Evolutionary conservation across 2,329 filamentous ascomycete genomes (phyloP), one percentile per base, ranked within the genome.

Genomic region (Malbranchea cinnamomea): DNA sequence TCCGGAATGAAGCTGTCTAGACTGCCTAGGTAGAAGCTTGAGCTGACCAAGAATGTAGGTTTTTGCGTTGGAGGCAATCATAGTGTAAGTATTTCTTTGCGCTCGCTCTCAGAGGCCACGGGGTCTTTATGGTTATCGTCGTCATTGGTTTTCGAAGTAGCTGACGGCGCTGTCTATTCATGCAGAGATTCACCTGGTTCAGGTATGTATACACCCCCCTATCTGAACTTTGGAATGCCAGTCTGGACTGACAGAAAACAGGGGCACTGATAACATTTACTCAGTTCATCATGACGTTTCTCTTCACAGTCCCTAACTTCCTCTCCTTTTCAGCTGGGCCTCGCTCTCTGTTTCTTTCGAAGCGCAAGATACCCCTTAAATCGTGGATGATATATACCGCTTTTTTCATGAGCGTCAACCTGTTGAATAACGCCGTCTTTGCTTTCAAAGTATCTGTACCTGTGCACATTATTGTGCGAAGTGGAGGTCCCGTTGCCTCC

Each of bases 351-450:
- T 87, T 81, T 46, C 54, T 95, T 25, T 72, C 71, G 33, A 71
- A 71, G 11, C 84, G 85, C 41, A 74, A 72, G 30, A 82, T 95
- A 3, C 89, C 89, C 0, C 62, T 95, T 32, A 67, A 67, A 27
- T 78, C 82, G 49, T 95, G 89, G 85, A 50, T 81, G 28, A 64
- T 87, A 46, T 94, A 92, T 49, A 93, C 93, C 23, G 62, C 78
- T 3, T 70, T 94, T 43, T 95, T 95, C 57, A 89, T 92, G 52
- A 70, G 71, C 38, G 89, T 98, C 57, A 98, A 95, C 46, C 73
- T 95, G 34, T 60, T 98, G 48, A 98, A 98, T 59, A 98, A 98
- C 47, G 87, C 87, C 63, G 89, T 87, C 5, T 98, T 98, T 54
- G 85, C 83, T 38, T 98, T 94, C 59, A 76, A 84, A 44, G 95